Conservation (phyloP, 148 eudicot genomes). For the Fagopyrum esculentum region DNA sequence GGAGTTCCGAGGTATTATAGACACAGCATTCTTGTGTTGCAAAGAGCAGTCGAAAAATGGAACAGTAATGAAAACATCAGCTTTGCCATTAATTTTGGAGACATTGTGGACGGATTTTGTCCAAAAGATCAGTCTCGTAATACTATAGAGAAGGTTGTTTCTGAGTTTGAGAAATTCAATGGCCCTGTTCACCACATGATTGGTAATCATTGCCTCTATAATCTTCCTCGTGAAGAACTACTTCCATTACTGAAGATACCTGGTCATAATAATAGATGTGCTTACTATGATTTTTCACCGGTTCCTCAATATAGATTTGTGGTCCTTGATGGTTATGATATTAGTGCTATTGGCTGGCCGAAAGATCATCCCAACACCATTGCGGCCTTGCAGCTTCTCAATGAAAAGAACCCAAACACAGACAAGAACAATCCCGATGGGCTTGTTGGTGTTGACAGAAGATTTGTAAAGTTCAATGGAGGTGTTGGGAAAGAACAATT, state of each 20-base stretch:
- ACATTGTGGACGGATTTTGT: conserved; percentile 91
- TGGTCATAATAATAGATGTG: conserved; percentile 28
- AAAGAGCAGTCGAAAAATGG: conserved; percentile 81
- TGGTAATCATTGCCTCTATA: conserved; percentile 96
- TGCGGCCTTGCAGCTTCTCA: conserved; percentile 49
- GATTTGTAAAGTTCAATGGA: conserved; percentile 89
- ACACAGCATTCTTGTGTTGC: conserved; percentile 74
- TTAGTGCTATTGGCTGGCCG: conserved; percentile 97
- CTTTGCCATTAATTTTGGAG: conserved; percentile 73
- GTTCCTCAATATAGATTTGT: conserved; percentile 58
- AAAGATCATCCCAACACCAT: conserved; percentile 58
- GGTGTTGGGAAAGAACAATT: conserved; percentile 78
- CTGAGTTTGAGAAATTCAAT: conserved; percentile 59
- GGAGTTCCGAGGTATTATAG: conserved; percentile 87
- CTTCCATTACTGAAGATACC: conserved; percentile 68
- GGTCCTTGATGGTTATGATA: conserved; percentile 87
- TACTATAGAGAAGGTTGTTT: conserved; percentile 46
- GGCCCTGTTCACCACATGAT: conserved; percentile 91
- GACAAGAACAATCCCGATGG: conserved; percentile 84
- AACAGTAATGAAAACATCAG: conserved; percentile 43
- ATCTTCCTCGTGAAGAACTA: conserved; percentile 71
- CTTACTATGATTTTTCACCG: conserved; percentile 89
- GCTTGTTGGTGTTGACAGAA: conserved; percentile 51
- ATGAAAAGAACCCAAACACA: conserved; percentile 68
- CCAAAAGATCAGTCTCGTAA: conserved; percentile 71